Evolutionary conservation across 768 basidiomycete genomes (phyloP).

Genomic region (Mycena chlorophos): DNA sequence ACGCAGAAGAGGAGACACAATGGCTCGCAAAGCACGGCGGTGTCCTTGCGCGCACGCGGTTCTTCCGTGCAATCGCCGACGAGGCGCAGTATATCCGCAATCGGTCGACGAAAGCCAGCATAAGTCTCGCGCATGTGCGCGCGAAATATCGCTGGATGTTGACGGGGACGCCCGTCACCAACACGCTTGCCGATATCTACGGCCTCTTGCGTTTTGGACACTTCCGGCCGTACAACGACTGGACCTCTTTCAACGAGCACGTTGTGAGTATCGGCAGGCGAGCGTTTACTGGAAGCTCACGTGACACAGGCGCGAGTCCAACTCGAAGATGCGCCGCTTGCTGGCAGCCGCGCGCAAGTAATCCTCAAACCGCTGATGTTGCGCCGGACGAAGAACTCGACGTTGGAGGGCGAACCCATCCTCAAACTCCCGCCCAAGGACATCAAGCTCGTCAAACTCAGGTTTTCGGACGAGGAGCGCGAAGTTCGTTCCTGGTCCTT

Average conservation of each 20-base stretch:
- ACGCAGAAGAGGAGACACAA: slow-evolving; percentile 45
- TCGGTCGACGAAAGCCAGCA: slow-evolving; percentile 59
- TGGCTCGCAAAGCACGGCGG: slow-evolving; percentile 59
- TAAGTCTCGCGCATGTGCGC: slow-evolving; percentile 58
- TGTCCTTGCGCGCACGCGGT: slow-evolving; percentile 57
- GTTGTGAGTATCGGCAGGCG: too few species aligned
- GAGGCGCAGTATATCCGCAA: slow-evolving; percentile 81
- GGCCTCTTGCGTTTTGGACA: slow-evolving; percentile 68
- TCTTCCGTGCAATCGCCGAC: slow-evolving; percentile 73
- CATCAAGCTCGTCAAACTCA: slow-evolving; percentile 56
- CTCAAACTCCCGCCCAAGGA: slow-evolving; percentile 62
- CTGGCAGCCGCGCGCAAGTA: slow-evolving; percentile 64
- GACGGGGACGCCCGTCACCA: slow-evolving; percentile 75
- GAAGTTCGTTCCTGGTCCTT: slow-evolving; percentile 55
- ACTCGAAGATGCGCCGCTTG: slow-evolving; percentile 56
- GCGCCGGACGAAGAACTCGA: slow-evolving; percentile 71
- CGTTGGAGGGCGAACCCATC: slow-evolving; percentile 66
- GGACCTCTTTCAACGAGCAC: slow-evolving; percentile 61
- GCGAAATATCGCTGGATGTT: slow-evolving; percentile 76
- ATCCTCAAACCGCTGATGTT: slow-evolving; percentile 67
- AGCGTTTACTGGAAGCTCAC: too few species aligned
- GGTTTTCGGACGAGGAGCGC: slow-evolving; percentile 80
- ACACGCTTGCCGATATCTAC: slow-evolving; percentile 69
- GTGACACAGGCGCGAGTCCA: slow-evolving; percentile 62
- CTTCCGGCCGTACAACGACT: slow-evolving; percentile 73